Percentiles rank a stretch among this genome's conserved stretches.
Evolutionary conservation across 257 asterid genomes (phyloP).

Genomic region (Nicotiana sylvestris): DNA sequence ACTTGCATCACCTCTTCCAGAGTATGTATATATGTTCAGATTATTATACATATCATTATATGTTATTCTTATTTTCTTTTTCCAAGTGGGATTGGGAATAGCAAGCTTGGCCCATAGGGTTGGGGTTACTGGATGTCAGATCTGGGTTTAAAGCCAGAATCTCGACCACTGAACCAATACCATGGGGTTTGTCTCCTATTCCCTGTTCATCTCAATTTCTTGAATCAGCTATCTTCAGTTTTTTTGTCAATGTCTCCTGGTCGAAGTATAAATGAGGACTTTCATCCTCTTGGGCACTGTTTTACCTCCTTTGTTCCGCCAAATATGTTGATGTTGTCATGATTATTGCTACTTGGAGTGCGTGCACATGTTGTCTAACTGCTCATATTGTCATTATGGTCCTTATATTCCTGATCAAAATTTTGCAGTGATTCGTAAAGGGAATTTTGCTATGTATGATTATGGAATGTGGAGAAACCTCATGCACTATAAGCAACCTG

Average conservation of each 20-base stretch:
- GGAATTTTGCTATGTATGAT: slow-evolving; percentile 78
- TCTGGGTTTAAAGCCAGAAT: background rate
- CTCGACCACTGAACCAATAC: background rate
- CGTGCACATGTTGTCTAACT: background rate
- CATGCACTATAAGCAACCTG: slow-evolving; percentile 45
- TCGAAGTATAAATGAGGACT: background rate
- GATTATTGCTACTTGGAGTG: background rate
- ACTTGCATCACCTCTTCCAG: slow-evolving; percentile 86
- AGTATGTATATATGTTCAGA: slow-evolving; percentile 42
- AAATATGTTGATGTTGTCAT: background rate
- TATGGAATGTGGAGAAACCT: slow-evolving; percentile 75
- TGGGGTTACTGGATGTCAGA: background rate
- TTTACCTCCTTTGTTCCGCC: background rate
- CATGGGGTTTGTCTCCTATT: background rate
- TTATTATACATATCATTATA: background rate
- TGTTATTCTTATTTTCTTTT: background rate
- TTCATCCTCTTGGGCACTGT: background rate
- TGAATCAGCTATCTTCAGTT: background rate
- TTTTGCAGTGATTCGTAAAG: slow-evolving; percentile 86
- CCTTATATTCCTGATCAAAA: slow-evolving; percentile 14
- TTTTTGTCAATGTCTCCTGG: background rate
- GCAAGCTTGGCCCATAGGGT: background rate
- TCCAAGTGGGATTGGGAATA: background rate
- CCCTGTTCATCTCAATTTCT: slow-evolving; percentile 1
- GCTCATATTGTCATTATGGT: background rate